Base-by-base conservation (phyloP, 768 basidiomycete genomes). In the Leccinum subgranulosum region DNA sequence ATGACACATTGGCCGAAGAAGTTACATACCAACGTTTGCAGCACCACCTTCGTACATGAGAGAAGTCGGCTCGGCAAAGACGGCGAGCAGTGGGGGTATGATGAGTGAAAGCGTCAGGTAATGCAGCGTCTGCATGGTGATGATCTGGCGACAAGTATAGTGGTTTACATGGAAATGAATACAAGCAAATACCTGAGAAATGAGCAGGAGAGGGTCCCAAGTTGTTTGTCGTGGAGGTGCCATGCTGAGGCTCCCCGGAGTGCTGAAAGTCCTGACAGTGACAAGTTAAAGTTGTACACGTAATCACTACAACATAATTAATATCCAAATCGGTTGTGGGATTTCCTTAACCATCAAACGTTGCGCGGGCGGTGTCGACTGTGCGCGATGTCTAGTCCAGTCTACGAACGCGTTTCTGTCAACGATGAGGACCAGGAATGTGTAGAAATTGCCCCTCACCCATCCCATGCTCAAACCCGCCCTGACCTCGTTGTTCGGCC, bases 121-220 rank as follows among this genome's bases (percentile, higher is more conserved):
- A 76, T 98, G 97, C 33, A 98, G 74, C 1, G 93, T 86, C 75
- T 98, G 96, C 68, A 98, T 79, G 8, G 92, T 85, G 60, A 99
- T 83, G 65, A 99, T 98, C 93, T 99, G 65, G 58, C 27, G 51
- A 45, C 54, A 21, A 48, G 33, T 7, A 43, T 61, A 6, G 54
- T 3, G n/a, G 39, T 43, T 39, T 43, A 39, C n/a, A 47, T 47
- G 17, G 34, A 9, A 17, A 12, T 19, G 14, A 6, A 33, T 19
- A 6, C 4, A 8, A 1, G 3, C 1, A 45, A 33, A 70, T 78
- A 84, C 94, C 79, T 97, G 94, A 57, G 92, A 93, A 62, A 94
- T 78, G 50, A 97, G 81, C 57, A 96, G 75, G 4, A 92, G 75
- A 19, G 95, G 94, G 70, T 98, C 95, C 95, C 94, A 97, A 60